A percentile compares a stretch with the other conserved stretches of the same genome.
phyloP scores from a whole-genome alignment of 805 yeast species.

The Suhomyces vadensis region DNA sequence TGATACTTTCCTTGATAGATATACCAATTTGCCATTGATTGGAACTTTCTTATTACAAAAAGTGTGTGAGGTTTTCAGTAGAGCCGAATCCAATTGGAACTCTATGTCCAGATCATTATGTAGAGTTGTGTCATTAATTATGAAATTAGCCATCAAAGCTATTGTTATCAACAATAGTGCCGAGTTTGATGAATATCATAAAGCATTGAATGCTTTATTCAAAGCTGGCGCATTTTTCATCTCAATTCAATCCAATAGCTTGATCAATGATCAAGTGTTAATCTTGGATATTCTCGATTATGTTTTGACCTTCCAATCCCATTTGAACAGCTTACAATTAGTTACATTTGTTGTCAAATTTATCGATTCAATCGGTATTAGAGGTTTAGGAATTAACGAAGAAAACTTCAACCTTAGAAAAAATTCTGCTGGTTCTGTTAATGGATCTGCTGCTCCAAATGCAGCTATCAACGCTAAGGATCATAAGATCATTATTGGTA shows the following conservation, averaged over 20 bases:
- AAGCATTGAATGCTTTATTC: constrained; percentile 36
- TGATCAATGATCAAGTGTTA: constrained; percentile 62
- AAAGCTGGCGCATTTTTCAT: constrained; percentile 47
- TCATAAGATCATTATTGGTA: constrained; percentile 55
- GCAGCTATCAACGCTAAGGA: constrained; percentile 45
- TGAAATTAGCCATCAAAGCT: constrained; percentile 40
- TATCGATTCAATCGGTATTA: constrained; percentile 54
- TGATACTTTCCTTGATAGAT: constrained; percentile 46
- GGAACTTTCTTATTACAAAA: constrained; percentile 52
- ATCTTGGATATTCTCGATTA: constrained; percentile 61
- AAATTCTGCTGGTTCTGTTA: constrained; percentile 3
- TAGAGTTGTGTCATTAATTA: constrained; percentile 53
- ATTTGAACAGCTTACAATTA: constrained; percentile 40
- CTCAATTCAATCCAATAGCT: constrained; percentile 43
- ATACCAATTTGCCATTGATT: constrained; percentile 43
- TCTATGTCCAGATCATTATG: constrained; percentile 64
- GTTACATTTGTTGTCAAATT: constrained; percentile 45
- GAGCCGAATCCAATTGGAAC: constrained; percentile 58
- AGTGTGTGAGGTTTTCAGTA: constrained; percentile 47
- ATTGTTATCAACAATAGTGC: constrained; percentile 17
- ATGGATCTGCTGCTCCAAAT: background rate
- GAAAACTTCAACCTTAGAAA: constrained; percentile 22
- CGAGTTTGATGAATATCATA: constrained; percentile 26
- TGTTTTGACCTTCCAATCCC: constrained; percentile 46
- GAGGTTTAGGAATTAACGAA: constrained; percentile 53